Evolutionary conservation across 2,329 filamentous ascomycete genomes (phyloP).

Genomic region (Fusarium sp.): DNA sequence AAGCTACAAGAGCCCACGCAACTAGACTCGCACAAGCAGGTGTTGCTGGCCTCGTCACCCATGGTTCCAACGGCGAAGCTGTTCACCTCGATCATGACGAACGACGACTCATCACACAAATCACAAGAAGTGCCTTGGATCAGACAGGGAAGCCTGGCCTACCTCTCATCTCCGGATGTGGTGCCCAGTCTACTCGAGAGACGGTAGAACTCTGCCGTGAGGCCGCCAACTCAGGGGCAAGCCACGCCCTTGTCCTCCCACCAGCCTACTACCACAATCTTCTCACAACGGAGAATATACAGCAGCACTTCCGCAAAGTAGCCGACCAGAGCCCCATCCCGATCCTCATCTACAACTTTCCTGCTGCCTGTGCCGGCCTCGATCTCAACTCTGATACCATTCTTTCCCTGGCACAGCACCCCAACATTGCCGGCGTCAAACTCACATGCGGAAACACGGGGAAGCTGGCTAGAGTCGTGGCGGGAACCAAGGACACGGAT

Average conservation of each 20-base stretch:
- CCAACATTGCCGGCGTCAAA: conserved; percentile 72
- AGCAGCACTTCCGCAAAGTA: conserved; percentile 71
- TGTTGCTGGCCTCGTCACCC: conserved; percentile 73
- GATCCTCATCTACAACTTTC: conserved; percentile 73
- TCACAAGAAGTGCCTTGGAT: conserved; percentile 70
- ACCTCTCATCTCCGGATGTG: conserved; percentile 76
- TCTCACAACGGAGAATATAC: conserved; percentile 66
- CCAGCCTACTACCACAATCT: conserved; percentile 75
- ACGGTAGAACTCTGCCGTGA: conserved; percentile 73
- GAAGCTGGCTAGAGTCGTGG: conserved; percentile 62
- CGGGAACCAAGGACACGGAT: conserved; percentile 51
- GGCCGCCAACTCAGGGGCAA: conserved; percentile 71
- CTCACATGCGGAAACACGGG: conserved; percentile 73
- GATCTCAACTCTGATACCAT: conserved; percentile 69
- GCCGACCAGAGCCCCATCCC: conserved; percentile 68
- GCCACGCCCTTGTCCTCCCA: conserved; percentile 74
- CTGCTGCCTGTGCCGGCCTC: conserved; percentile 65
- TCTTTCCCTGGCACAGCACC: conserved; percentile 59
- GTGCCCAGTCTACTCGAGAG: conserved; percentile 74
- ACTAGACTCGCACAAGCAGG: conserved; percentile 70
- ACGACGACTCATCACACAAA: conserved; percentile 68
- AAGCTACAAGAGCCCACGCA: conserved; percentile 62
- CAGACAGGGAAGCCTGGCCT: conserved; percentile 63
- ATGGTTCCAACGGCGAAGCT: conserved; percentile 80
- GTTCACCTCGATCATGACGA: conserved; percentile 76